Conservation (phyloP, 2,329 filamentous ascomycete genomes). For the Penicillium sclerotiorum region DNA sequence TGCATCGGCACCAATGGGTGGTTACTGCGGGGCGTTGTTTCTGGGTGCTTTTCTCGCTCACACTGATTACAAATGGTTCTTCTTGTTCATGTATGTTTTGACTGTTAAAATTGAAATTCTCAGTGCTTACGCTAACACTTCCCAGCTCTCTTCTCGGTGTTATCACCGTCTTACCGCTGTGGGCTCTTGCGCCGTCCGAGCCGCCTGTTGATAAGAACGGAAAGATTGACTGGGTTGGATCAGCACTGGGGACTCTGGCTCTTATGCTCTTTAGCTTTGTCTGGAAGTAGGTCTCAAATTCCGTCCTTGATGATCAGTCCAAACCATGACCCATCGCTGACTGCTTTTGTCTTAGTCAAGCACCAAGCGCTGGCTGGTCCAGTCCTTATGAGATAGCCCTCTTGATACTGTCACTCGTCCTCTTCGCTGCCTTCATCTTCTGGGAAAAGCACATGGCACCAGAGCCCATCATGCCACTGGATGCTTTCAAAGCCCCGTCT, state of each 20-base stretch:
- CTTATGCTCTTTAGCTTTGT: conserved; percentile 55
- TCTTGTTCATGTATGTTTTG: conserved; percentile 41
- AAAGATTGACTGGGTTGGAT: conserved; percentile 46
- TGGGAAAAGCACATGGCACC: conserved; percentile 48
- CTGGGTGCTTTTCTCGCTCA: conserved; percentile 42
- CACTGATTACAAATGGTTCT: conserved; percentile 46
- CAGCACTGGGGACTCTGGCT: conserved; percentile 41
- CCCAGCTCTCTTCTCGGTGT: conserved; percentile 18
- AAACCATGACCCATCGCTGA: neutral
- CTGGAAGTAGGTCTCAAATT: conserved; percentile 49
- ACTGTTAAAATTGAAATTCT: neutral
- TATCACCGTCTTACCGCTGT: conserved; percentile 26
- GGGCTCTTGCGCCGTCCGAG: conserved; percentile 32
- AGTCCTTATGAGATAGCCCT: conserved; percentile 46
- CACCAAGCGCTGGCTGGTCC: conserved; percentile 51
- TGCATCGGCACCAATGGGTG: conserved; percentile 52
- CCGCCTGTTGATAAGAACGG: conserved; percentile 39
- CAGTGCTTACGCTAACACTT: conserved; percentile 2
- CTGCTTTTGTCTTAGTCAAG: conserved; percentile 35
- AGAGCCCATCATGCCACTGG: conserved; percentile 51
- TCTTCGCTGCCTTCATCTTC: conserved; percentile 36
- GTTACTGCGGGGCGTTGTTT: conserved; percentile 47
- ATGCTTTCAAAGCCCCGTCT: conserved; percentile 50
- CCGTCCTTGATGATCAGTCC: neutral
- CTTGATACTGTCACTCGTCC: conserved; percentile 40